Base-by-base conservation (phyloP, 768 basidiomycete genomes). In the Exsudoporus frostii region DNA sequence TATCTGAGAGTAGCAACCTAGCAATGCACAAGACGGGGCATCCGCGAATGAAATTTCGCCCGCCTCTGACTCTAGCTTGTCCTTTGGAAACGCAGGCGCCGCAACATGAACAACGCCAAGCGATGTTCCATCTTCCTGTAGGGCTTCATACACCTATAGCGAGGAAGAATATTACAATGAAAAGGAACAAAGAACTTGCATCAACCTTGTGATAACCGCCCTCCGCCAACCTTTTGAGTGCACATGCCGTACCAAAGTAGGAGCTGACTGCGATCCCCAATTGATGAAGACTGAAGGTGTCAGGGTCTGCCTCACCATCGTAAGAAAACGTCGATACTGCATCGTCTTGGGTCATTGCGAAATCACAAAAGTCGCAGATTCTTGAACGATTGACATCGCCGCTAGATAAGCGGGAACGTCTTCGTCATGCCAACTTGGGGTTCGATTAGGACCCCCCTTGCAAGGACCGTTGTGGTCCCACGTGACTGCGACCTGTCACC, bases 21-120 rank as follows among this genome's bases (percentile, higher is more conserved):
- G 30, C 29, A n/a, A 20, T 3, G 15, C 2, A 7, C 7, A 17
- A 30, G 41, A 24, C 10, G 8, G 9, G 4, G 10, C 9, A 33
- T 20, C 20, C 10, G 15, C 14, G 14, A 24, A 33, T 11, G n/a
- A n/a, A 25, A 8, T 25, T 5, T 27, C 7, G 24, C 40, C 27
- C 9, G 43, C 50, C 20, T 45, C 40, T 8, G 40, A 42, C 13
- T 50, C 49, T 14, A 45, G 50, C 19, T 51, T 51, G 25, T 51
- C 50, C 41, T 14, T 38, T 11, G 43, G 43, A 51, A 51, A 51
- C 10, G 43, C 42, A 27, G 42, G 43, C 13, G 50, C 42, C 14
- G 50, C 29, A 11, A 30, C 29, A 30, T 10, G 29, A 11, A 30
- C 29, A 4, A 30, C 32, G 11, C 41, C 50, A 19, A 50, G 32